Percentiles rank a stretch among this genome's conserved stretches.
Evolutionary conservation across 192 early-diverging fungal species (phyloP).

Genomic region (Radiomyces spectabilis): DNA sequence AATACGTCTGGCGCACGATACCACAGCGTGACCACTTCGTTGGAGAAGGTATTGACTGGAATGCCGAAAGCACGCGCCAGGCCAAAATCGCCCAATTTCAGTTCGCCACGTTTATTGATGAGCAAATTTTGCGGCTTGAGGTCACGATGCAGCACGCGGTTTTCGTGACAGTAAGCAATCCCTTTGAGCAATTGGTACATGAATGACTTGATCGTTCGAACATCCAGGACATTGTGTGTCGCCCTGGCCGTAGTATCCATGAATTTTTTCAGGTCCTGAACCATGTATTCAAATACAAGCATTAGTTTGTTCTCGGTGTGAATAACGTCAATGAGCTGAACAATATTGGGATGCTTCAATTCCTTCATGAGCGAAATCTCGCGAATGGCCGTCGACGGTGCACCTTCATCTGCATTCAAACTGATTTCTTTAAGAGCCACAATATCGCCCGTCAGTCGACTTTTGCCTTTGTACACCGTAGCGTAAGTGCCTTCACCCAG

Average conservation of each 20-base stretch:
- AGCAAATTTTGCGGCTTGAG: constrained; percentile 83
- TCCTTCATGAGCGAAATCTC: constrained; percentile 99
- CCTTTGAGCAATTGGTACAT: constrained; percentile 79
- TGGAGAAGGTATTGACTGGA: constrained; percentile 90
- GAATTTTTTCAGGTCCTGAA: constrained; percentile 81
- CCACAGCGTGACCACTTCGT: constrained; percentile 98
- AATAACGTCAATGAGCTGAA: constrained; percentile 75
- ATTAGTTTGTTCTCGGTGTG: constrained; percentile 81
- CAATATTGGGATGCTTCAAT: constrained; percentile 87
- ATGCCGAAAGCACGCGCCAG: constrained; percentile 78
- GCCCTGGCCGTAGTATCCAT: constrained; percentile 68
- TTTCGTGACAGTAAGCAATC: constrained; percentile 80
- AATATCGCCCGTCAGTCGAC: constrained; percentile 66
- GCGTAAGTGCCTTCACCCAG: constrained; percentile 98
- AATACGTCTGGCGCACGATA: constrained; percentile 97
- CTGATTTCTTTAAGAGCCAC: constrained; percentile 97
- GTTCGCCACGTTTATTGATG: constrained; percentile 70
- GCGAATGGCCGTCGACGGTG: constrained; percentile 94
- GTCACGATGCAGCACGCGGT: constrained; percentile 77
- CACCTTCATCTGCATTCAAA: constrained; percentile 85
- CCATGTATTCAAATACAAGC: constrained; percentile 85
- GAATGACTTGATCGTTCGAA: constrained; percentile 63
- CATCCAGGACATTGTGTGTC: constrained; percentile 55
- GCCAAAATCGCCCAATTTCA: constrained; percentile 85
- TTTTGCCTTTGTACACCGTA: constrained; percentile 80